Percentiles rank a stretch among this genome's conserved stretches.
These are phyloP conservation scores for Rhodofomes roseus DNA, from an alignment of 1,284 basidiomycete genomes.

Conservation along the genomic window DNA sequence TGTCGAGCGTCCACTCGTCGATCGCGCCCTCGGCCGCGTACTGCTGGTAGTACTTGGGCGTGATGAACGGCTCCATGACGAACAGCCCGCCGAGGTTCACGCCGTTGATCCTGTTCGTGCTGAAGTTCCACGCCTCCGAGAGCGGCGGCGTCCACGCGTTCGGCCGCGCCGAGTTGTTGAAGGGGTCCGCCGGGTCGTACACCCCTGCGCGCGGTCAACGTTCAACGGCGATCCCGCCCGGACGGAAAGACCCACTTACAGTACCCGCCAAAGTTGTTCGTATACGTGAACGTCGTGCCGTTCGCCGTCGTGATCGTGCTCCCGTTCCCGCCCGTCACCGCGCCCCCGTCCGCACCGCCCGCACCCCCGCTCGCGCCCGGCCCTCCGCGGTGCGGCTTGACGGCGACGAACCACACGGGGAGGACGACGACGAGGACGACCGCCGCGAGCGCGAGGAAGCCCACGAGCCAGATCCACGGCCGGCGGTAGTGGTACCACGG, in stretches of 20 bases:
- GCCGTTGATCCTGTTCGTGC: constrained; percentile 56
- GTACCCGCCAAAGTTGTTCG: constrained; percentile 67
- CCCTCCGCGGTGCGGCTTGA: constrained; percentile 30
- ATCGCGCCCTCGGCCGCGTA: constrained; percentile 44
- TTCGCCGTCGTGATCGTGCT: constrained; percentile 57
- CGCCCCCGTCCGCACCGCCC: constrained; percentile 10
- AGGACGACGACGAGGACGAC: constrained; percentile 37
- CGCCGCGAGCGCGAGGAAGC: constrained; percentile 17
- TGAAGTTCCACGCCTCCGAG: constrained; percentile 71
- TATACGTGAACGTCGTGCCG: constrained; percentile 64
- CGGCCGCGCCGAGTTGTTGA: constrained; percentile 56
- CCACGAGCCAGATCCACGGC: constrained; percentile 19
- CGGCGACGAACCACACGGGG: constrained; percentile 38
- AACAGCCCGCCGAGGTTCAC: constrained; percentile 73
- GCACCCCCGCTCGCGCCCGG: constrained; percentile 10
- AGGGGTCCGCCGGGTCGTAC: constrained; percentile 55
- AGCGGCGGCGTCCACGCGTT: constrained; percentile 62
- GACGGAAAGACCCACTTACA: constrained; percentile 45
- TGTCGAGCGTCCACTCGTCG: constrained; percentile 59
- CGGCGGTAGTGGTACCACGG: constrained; percentile 18
- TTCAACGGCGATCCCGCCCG: not conserved
- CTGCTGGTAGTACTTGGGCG: constrained; percentile 73
- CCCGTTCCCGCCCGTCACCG: constrained; percentile 57
- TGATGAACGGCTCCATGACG: constrained; percentile 80
- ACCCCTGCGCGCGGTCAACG: constrained; percentile 31